phyloP scores from a whole-genome alignment of 1,284 basidiomycete species.

The Ustilago esculenta region DNA sequence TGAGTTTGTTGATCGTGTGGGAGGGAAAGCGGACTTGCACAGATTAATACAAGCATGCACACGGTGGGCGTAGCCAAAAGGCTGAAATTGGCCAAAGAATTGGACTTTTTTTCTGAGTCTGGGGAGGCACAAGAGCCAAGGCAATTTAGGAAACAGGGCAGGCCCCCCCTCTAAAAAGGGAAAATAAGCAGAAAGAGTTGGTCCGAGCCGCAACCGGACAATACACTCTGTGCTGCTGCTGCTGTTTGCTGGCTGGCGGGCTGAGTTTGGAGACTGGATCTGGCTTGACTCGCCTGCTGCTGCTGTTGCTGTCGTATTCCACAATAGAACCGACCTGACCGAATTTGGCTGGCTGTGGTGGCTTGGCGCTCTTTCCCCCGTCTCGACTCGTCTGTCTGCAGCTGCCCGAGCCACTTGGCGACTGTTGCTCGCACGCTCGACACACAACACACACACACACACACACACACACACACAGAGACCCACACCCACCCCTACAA shows the following conservation, averaged over 20 bases:
- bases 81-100: too few species aligned
- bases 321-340: too few species aligned
- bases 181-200: slow-evolving; percentile 2
- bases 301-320: too few species aligned
- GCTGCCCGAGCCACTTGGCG: slow-evolving; percentile 3
- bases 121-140: slow-evolving; percentile 1
- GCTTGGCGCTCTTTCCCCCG: not conserved
- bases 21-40: not conserved
- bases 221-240: too few species aligned
- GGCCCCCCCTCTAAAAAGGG: too few species aligned
- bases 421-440: not conserved
- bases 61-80: too few species aligned
- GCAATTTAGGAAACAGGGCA: not conserved
- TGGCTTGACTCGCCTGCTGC: too few species aligned
- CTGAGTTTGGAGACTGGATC: too few species aligned
- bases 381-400: slow-evolving; percentile 5
- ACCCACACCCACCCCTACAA: not conserved
- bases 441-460: slow-evolving; percentile 6
- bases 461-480: not conserved
- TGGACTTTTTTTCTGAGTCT: not conserved
- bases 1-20: too few species aligned
- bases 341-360: too few species aligned
- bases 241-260: too few species aligned
- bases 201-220: slow-evolving; percentile 8
- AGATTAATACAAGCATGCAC: not conserved